Conservation (phyloP, 2,329 filamentous ascomycete genomes). For the Aspergillus jensenii region DNA sequence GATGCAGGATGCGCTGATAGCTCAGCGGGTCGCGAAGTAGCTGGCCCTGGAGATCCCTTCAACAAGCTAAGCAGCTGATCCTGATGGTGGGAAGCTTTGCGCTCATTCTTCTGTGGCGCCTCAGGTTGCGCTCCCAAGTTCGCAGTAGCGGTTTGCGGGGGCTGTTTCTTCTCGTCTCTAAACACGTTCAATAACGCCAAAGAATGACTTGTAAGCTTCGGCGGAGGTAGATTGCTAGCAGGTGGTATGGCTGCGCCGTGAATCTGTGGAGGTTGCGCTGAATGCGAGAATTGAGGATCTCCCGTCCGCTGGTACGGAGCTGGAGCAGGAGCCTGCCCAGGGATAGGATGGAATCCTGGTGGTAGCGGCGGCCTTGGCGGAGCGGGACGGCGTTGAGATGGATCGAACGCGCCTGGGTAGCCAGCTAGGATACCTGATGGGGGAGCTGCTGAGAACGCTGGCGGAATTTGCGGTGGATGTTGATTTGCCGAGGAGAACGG, state of each 20-base stretch:
- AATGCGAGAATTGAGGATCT: slow-evolving; percentile 45
- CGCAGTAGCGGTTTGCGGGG: slow-evolving; percentile 23
- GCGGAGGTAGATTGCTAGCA: slow-evolving; percentile 58
- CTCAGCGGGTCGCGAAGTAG: slow-evolving; percentile 42
- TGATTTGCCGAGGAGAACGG: slow-evolving; percentile 11
- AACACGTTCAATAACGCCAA: slow-evolving; percentile 60
- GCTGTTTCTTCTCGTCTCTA: slow-evolving; percentile 40
- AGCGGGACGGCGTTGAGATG: slow-evolving; percentile 23
- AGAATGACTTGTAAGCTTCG: slow-evolving; percentile 58
- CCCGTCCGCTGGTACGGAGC: slow-evolving; percentile 50
- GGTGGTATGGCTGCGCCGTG: slow-evolving; percentile 53
- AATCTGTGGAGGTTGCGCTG: slow-evolving; percentile 31
- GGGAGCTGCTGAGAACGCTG: slow-evolving; percentile 10
- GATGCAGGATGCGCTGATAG: slow-evolving; percentile 46
- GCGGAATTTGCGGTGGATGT: slow-evolving; percentile 10
- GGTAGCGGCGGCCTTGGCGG: slow-evolving; percentile 18
- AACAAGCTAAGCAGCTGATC: slow-evolving; percentile 37
- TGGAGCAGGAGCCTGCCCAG: slow-evolving; percentile 26
- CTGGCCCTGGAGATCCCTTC: slow-evolving; percentile 23
- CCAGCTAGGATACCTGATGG: slow-evolving; percentile 21
- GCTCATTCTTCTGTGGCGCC: slow-evolving; percentile 13
- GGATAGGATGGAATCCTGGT: slow-evolving; percentile 12
- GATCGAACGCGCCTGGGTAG: slow-evolving; percentile 22
- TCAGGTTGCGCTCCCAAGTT: slow-evolving; percentile 17
- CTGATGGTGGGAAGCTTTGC: slow-evolving; percentile 37